These are phyloP conservation scores for Mortierella sp. DNA, from an alignment of 371 early-diverging fungal species.

Conservation along the genomic window DNA sequence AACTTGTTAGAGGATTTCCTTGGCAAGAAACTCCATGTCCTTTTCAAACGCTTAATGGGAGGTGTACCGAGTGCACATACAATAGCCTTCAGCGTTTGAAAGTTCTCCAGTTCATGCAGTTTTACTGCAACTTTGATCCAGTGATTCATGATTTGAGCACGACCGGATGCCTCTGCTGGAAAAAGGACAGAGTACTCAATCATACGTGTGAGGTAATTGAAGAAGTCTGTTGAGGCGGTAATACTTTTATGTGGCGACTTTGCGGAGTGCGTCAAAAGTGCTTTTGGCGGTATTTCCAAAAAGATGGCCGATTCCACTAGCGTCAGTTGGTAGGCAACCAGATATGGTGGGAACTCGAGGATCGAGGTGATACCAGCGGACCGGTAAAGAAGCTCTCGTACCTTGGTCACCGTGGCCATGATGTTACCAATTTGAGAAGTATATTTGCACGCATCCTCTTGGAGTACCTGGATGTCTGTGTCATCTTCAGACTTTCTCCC, in stretches of 20 bases:
- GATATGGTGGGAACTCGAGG: slow-evolving; percentile 73
- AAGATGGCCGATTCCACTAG: slow-evolving; percentile 81
- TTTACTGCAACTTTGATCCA: slow-evolving; percentile 83
- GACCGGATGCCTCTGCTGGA: slow-evolving; percentile 69
- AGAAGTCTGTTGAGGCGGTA: slow-evolving; percentile 85
- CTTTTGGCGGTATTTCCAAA: slow-evolving; percentile 71
- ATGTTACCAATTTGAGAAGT: slow-evolving; percentile 60
- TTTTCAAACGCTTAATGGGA: slow-evolving; percentile 80
- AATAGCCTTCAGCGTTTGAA: slow-evolving; percentile 83
- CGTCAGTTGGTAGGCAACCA: slow-evolving; percentile 81
- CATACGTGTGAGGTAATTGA: slow-evolving; percentile 84
- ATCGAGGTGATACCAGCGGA: slow-evolving; percentile 73
- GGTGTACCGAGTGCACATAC: slow-evolving; percentile 80
- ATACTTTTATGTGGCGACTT: slow-evolving; percentile 77
- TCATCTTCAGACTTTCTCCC: slow-evolving; percentile 32
- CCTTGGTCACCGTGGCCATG: slow-evolving; percentile 66
- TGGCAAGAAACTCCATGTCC: slow-evolving; percentile 82
- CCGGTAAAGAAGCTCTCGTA: slow-evolving; percentile 68
- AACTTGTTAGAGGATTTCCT: slow-evolving; percentile 74
- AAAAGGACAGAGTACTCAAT: slow-evolving; percentile 81
- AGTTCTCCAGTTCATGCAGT: slow-evolving; percentile 75
- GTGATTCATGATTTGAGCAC: slow-evolving; percentile 76
- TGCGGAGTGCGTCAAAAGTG: slow-evolving; percentile 78
- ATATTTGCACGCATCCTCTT: slow-evolving; percentile 61
- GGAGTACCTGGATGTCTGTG: slow-evolving; percentile 37